These are phyloP conservation scores for Paraphaeosphaeria sporulosa DNA, from an alignment of 2,329 filamentous ascomycete species.

Conservation along the genomic window DNA sequence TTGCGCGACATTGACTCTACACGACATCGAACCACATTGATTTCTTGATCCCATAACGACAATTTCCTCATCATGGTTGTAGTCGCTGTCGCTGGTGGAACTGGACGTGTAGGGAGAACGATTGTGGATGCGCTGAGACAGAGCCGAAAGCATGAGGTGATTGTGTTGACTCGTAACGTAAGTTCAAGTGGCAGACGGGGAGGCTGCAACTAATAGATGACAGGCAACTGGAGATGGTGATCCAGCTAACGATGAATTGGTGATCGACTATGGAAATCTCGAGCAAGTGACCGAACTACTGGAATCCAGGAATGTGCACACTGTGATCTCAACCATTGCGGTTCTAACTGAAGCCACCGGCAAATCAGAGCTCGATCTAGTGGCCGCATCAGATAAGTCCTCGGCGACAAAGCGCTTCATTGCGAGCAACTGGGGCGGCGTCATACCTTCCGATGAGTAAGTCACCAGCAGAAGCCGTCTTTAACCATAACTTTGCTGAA, in stretches of 20 bases:
- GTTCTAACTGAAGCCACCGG: slow-evolving; percentile 36
- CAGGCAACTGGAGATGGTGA: slow-evolving; percentile 6
- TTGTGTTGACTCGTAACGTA: slow-evolving; percentile 17
- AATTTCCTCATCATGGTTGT: neutral
- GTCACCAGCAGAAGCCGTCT: slow-evolving; percentile 1
- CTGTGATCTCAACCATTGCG: slow-evolving; percentile 21
- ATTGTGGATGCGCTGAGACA: slow-evolving; percentile 23
- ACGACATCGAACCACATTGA: neutral
- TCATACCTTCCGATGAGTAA: slow-evolving; percentile 22
- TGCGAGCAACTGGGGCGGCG: slow-evolving; percentile 24
- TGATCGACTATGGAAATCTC: slow-evolving; percentile 18
- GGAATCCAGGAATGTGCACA: slow-evolving; percentile 18
- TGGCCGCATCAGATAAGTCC: slow-evolving; percentile 20
- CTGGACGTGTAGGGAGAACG: slow-evolving; percentile 26
- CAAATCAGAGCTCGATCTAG: slow-evolving; percentile 24
- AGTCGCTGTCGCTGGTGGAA: slow-evolving; percentile 30
- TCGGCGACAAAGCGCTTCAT: slow-evolving; percentile 25
- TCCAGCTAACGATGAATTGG: slow-evolving; percentile 13
- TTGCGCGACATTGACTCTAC: neutral
- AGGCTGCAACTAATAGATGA: slow-evolving; percentile 2
- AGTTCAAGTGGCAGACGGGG: neutral
- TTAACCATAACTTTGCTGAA: neutral
- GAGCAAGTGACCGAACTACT: slow-evolving; percentile 15
- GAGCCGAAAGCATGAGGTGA: slow-evolving; percentile 10
- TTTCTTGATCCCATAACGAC: neutral